Evolutionary conservation across 345 rosid genomes (phyloP).

Genomic region (Euphorbia peplus): DNA sequence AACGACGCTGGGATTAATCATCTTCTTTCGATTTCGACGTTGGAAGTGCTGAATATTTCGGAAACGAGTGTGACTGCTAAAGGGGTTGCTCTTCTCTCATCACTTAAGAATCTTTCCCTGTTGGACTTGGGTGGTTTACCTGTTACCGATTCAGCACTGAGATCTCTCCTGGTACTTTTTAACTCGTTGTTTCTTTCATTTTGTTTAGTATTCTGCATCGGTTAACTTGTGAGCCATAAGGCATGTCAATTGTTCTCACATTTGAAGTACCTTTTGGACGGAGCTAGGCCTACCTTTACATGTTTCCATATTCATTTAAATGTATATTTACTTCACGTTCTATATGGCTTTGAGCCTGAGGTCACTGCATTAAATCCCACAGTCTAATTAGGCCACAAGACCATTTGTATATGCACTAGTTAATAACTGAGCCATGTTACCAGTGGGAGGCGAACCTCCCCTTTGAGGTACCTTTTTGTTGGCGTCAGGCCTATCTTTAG

Average conservation of each 20-base stretch:
- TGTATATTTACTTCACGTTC: too few relatives aligned
- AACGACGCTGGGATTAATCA: slow-evolving; percentile 68
- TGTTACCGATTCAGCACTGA: slow-evolving; percentile 61
- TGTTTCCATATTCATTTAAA: too few relatives aligned
- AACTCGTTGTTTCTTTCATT: not conserved
- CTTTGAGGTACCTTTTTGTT: too few relatives aligned
- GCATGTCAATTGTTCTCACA: not conserved
- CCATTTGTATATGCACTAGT: too few relatives aligned
- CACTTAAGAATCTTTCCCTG: slow-evolving; percentile 52
- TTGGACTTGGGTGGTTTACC: slow-evolving; percentile 90
- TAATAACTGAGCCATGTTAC: too few relatives aligned
- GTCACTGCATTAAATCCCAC: too few relatives aligned
- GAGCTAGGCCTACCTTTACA: too few relatives aligned
- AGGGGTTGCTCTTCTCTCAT: slow-evolving; percentile 61
- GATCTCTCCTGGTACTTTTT: slow-evolving; percentile 62
- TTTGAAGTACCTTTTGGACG: too few relatives aligned
- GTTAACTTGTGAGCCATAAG: not conserved
- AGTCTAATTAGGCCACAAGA: too few relatives aligned
- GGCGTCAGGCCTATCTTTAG: too few relatives aligned
- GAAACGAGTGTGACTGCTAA: slow-evolving; percentile 60
- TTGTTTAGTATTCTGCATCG: not conserved
- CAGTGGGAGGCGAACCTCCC: too few relatives aligned
- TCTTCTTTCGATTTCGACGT: slow-evolving; percentile 56
- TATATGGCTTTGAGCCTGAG: not conserved
- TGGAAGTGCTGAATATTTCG: slow-evolving; percentile 59